Base-by-base conservation (phyloP, 2,329 filamentous ascomycete genomes). In the Diaporthe vexans region DNA sequence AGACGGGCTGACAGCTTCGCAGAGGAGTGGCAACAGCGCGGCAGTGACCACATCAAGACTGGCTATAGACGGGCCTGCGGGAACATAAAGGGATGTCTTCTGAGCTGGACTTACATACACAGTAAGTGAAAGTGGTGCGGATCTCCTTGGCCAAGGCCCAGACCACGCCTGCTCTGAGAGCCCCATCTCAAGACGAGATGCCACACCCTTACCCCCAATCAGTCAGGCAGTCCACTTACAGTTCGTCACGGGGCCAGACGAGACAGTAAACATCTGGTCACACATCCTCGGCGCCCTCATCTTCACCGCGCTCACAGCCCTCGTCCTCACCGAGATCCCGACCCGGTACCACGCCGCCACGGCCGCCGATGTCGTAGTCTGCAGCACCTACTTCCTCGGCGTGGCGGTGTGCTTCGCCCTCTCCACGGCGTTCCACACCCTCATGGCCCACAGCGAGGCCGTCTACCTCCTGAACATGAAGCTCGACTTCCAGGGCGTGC, bases 401-500 rank as follows among this genome's bases (percentile, higher is more conserved):
- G 85, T 87, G 13, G 82, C 83, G 7, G 77, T 83, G 63, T 88
- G 86, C 76, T 88, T 88, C 76, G 74, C 81, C 9, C 78, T 88
- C 0, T 89, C 87, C 2, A 82, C 84, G 7, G 88, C 87, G 8
- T 92, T 88, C 76, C 90, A 92, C 78, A 89, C 87, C 2, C 84
- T 91, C 67, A 85, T 86, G 76, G 89, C 88, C 73, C 90, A 92
- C 76, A 89, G 86, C 68, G 82, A 85, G 10, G 77, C 81, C 8
- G 84, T 89, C 19, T 86, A 86, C 51, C 82, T 82, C 15, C 85
- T 88, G 74, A 89, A 89, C 8, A 89, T 91, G 75, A 87, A 89
- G 77, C 81, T 92, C 37, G 91, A 93, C 78, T 90, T 91, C 76
- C 85, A 91, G 57, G 90, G 90, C 10, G 89, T 92, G 57, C 85